A percentile compares a stretch with the other conserved stretches of the same genome.
phyloP scores from a whole-genome alignment of 257 asterid genomes.

The Cruciata laevipes region DNA sequence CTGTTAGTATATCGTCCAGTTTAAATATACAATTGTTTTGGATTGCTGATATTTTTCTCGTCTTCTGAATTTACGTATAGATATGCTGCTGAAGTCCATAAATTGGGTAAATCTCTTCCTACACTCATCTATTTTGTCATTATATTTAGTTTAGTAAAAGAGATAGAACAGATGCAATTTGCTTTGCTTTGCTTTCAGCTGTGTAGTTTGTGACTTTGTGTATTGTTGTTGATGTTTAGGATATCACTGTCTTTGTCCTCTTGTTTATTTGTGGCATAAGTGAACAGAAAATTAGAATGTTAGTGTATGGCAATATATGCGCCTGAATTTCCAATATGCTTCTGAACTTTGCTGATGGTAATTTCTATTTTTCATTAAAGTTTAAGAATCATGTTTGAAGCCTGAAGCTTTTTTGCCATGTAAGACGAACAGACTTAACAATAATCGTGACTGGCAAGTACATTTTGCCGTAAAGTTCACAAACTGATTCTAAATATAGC shows the following conservation, averaged over 20 bases:
- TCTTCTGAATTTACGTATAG: background rate
- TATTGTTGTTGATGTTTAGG: background rate
- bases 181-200: background rate
- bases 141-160: background rate
- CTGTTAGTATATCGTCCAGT: background rate
- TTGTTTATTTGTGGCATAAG: no score
- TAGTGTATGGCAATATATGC: background rate
- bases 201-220: background rate
- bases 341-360: background rate
- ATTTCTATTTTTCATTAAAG: background rate
- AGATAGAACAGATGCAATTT: background rate
- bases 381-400: conserved; percentile 23
- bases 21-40: no score
- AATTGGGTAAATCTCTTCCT: background rate
- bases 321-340: background rate
- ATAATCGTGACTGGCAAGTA: conserved; percentile 25
- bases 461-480: conserved; percentile 17
- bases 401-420: conserved; percentile 26
- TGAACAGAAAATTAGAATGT: background rate
- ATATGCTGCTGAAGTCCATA: background rate
- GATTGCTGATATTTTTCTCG: background rate
- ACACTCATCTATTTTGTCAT: conserved; percentile 1
- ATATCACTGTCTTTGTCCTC: background rate
- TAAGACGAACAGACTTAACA: conserved; percentile 21
- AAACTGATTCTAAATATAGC: conserved; percentile 37